phyloP scores from a whole-genome alignment of 768 basidiomycete species.

The Tephrocybe rancida region DNA sequence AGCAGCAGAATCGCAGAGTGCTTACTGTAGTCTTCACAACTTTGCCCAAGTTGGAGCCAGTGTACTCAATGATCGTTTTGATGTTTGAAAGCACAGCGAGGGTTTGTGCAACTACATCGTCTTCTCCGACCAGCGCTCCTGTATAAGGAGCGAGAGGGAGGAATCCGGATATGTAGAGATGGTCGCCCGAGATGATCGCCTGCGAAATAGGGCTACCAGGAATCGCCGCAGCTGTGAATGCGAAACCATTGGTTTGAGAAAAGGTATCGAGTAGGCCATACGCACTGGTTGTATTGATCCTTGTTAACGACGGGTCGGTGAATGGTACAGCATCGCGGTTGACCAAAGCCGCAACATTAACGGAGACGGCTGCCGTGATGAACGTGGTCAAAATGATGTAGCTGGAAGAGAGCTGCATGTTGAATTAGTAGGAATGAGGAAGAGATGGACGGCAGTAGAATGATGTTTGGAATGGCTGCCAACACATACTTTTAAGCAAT shows the following conservation, averaged over 20 bases:
- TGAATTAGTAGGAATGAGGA: neutral
- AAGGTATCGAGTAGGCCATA: neutral
- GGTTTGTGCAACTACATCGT: conserved; percentile 8
- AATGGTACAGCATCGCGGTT: neutral
- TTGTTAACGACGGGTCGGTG: neutral
- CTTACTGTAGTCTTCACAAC: conserved; percentile 14
- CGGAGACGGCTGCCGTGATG: neutral
- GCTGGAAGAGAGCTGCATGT: neutral
- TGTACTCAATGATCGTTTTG: conserved; percentile 7
- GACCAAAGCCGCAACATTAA: neutral
- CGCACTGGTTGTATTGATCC: neutral
- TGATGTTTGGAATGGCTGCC: too few species aligned
- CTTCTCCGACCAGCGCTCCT: conserved; percentile 5
- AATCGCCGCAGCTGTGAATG: conserved; percentile 7
- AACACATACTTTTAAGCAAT: too few species aligned
- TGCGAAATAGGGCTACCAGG: conserved; percentile 14
- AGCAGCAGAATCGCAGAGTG: neutral
- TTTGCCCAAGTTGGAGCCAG: conserved; percentile 10
- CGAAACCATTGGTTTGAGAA: neutral
- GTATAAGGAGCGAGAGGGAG: conserved; percentile 11
- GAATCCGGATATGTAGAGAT: conserved; percentile 14
- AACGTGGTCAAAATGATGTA: neutral
- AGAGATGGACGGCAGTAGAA: neutral
- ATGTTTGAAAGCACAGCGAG: conserved; percentile 4
- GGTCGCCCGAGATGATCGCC: conserved; percentile 10